These are phyloP conservation scores for Teunomyces atbi DNA, from an alignment of 805 yeast species.

Conservation along the genomic window DNA sequence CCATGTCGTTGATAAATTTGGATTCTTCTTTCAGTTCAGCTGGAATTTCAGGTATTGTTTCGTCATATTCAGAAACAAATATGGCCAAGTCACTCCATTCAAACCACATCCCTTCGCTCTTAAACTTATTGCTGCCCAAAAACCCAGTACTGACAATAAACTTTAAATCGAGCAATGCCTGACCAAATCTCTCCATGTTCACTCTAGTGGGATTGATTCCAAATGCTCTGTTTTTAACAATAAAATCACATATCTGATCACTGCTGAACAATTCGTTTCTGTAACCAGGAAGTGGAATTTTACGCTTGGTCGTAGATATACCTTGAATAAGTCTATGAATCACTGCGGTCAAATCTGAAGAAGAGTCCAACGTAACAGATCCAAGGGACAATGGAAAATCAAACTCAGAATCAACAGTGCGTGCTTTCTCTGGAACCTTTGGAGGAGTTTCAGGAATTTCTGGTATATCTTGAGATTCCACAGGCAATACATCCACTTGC, in stretches of 20 bases:
- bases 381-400: constrained; percentile 35
- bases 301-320: constrained; percentile 28
- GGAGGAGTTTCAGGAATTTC: not conserved
- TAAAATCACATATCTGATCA: constrained; percentile 32
- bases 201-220: constrained; percentile 36
- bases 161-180: constrained; percentile 33
- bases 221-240: constrained; percentile 24
- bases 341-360: constrained; percentile 20
- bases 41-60: not conserved
- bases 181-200: constrained; percentile 41
- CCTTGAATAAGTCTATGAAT: constrained; percentile 19
- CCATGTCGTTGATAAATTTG: constrained; percentile 10
- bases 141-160: constrained; percentile 31
- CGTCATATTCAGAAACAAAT: constrained; percentile 13
- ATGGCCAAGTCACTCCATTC: constrained; percentile 41
- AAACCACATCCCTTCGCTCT: constrained; percentile 43
- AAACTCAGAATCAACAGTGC: constrained; percentile 13
- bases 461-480: constrained; percentile 4
- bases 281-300: constrained; percentile 40
- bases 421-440: not conserved
- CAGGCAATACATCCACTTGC: not conserved
- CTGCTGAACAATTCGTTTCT: constrained; percentile 39
- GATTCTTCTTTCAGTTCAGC: not conserved
- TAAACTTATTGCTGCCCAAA: constrained; percentile 34
- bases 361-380: constrained; percentile 16